Base-by-base conservation (phyloP, 495 filamentous ascomycete species). In the Xylaria castorea region DNA sequence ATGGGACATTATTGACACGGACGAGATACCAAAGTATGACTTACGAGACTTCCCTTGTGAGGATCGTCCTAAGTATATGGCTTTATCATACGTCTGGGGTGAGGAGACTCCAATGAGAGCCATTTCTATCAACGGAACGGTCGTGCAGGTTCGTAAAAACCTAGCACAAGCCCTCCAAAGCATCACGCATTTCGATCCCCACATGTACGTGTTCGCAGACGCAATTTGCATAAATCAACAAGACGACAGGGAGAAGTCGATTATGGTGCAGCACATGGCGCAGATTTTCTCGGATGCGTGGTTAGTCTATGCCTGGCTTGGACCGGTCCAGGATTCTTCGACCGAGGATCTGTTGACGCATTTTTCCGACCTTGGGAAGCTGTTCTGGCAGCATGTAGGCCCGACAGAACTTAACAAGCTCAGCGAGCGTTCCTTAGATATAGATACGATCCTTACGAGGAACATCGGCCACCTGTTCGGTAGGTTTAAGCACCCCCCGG, bases 161-260 rank as follows among this genome's bases (percentile, higher is more conserved):
- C 68, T 74, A 11, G 27, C 34, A n/a, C 46, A 38, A n/a, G 68
- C 73, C 0, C 32, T 71, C 22, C 44, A 30, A 18, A 55, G 48
- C 3, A 57, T 71, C 51, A 6, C 27, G 20, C 12, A n/a, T 16
- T 57, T 12, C 14, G 48, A 71, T 36, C 22, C 36, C 0, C 7
- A 16, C 18, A 38, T 3, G 0, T 66, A 67, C 27, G 11, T 81
- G 1, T 81, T 78, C 76, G 73, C 74, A n/a, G 79, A 81, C 55
- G 73, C 74, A 9, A 65, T 81, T 50, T 81, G 79, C 60, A 80
- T 81, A 50, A 76, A 78, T 48, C 79, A 81, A 51, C 66, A 71
- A 14, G 73, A 80, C 16, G 63, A 73, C 8, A 68, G 71, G 22
- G 79, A 81, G 63, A 75, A 75, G 14, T 71, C 74, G 22, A 64